A percentile compares a stretch with the other conserved stretches of the same genome.
Evolutionary conservation across 768 basidiomycete genomes (phyloP).

Genomic region (Galerina sulciceps): DNA sequence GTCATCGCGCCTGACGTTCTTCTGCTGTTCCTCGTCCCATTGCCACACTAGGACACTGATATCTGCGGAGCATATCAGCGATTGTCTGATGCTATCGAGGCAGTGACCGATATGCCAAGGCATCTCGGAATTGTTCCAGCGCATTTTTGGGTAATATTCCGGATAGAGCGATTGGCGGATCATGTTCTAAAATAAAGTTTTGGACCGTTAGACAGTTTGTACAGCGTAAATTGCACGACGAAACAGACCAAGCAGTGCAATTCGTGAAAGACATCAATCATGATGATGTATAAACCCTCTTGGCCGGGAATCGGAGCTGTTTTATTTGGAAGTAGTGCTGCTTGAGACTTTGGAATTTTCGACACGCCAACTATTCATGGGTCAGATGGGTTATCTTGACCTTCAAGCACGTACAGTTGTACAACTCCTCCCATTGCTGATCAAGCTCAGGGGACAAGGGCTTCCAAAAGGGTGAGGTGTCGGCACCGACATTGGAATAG

Average conservation of each 20-base stretch:
- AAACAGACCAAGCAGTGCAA: constrained; percentile 24
- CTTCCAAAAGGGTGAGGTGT: neutral
- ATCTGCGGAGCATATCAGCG: constrained; percentile 27
- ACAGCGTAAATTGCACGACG: too few species aligned
- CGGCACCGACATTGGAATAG: neutral
- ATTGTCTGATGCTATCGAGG: constrained; percentile 26
- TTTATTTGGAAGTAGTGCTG: constrained; percentile 24
- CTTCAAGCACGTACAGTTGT: neutral
- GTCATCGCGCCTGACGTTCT: constrained; percentile 21
- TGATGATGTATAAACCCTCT: constrained; percentile 19
- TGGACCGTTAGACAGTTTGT: too few species aligned
- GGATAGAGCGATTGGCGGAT: constrained; percentile 18
- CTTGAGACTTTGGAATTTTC: constrained; percentile 21
- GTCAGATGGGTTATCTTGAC: neutral
- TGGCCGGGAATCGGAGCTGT: constrained; percentile 21
- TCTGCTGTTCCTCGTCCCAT: constrained; percentile 25
- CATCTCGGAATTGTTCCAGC: constrained; percentile 9
- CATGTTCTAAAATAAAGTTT: constrained; percentile 21
- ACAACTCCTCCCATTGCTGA: constrained; percentile 1
- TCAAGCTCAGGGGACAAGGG: neutral
- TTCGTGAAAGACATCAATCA: constrained; percentile 28
- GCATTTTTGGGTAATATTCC: constrained; percentile 17
- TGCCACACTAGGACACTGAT: constrained; percentile 28
- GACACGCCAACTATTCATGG: neutral
- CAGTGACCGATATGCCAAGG: constrained; percentile 20